Percentiles rank a stretch among this genome's conserved stretches.
phyloP scores from a whole-genome alignment of 768 basidiomycete species.

The Podaxis sp. region DNA sequence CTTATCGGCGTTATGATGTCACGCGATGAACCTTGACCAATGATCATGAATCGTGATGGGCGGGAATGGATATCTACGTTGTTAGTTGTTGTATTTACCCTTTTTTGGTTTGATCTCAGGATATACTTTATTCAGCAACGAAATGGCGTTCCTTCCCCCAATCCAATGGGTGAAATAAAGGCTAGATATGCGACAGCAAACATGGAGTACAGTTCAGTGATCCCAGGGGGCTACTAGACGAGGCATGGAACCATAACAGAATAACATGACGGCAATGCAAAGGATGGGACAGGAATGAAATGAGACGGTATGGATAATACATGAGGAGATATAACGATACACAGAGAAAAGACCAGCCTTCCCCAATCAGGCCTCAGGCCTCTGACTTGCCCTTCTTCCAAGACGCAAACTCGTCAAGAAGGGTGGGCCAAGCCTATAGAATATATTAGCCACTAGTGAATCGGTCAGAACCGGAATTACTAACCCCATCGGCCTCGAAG shows the following conservation, averaged over 20 bases:
- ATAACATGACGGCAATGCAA: background rate
- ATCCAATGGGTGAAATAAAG: background rate
- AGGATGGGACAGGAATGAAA: background rate
- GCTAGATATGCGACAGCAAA: background rate
- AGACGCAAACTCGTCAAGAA: constrained; percentile 72
- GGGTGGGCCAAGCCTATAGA: constrained; percentile 74
- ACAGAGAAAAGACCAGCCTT: background rate
- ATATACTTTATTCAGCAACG: background rate
- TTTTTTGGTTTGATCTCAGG: background rate
- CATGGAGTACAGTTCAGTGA: background rate
- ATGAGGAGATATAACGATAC: background rate
- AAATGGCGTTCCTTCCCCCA: background rate
- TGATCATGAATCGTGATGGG: background rate
- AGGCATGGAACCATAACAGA: background rate
- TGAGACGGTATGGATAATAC: background rate
- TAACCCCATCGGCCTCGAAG: constrained; percentile 76
- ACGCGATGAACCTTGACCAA: background rate
- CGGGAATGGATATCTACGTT: background rate
- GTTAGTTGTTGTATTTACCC: constrained; percentile 7
- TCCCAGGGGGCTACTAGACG: background rate
- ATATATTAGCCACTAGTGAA: background rate
- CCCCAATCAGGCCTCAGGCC: background rate
- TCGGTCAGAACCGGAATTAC: background rate
- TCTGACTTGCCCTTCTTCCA: constrained; percentile 47
- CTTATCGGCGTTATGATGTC: background rate